Evolutionary conservation across 2,329 filamentous ascomycete genomes (phyloP), one percentile per base, ranked within the genome.

Genomic region (Xylaria sp.): DNA sequence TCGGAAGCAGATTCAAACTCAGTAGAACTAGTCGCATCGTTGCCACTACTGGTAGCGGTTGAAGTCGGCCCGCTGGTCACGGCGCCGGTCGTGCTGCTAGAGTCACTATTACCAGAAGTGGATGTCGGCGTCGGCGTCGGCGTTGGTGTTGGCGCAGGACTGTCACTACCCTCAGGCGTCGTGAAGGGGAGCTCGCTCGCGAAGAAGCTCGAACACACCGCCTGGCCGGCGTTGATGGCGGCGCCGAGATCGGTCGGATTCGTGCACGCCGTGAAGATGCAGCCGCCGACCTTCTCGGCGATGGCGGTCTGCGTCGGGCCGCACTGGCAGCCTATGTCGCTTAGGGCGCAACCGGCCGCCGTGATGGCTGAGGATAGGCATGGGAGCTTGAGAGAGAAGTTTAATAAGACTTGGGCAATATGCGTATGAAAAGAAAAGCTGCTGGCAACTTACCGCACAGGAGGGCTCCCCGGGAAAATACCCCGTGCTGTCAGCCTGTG

Each of bases 271-370:
- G 54, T 7, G 19, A 67, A 7, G 40, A 69, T 31, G 55, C 67
- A 69, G 40, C 23, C 21, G 11, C 7, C 52, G 9, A 63, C 62
- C 54, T 49, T 61, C 14, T 40, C 58, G 60, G 61, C 73, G 60
- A 79, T 79, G 57, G 59, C 67, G 14, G 69, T 33, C 65, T 77
- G 67, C 0, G 68, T 73, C 6, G 71, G 66, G 2, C 75, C 83
- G 77, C 84, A 86, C 69, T 83, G 82, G 78, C 84, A 87, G 53
- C 71, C 73, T 45, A 76, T 70, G 73, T 87, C 83, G 46, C 74
- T 77, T 60, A 79, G 61, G 14, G 61, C 67, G 73, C 84, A 87
- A 69, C 79, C 78, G 19, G 80, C 79, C n/a, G 74, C 72, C 17
- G 74, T 72, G 70, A 84, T 78, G 66, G 83, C 82, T 21, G 75